Conservation (phyloP, 805 yeast species). For the Millerago galiae region DNA sequence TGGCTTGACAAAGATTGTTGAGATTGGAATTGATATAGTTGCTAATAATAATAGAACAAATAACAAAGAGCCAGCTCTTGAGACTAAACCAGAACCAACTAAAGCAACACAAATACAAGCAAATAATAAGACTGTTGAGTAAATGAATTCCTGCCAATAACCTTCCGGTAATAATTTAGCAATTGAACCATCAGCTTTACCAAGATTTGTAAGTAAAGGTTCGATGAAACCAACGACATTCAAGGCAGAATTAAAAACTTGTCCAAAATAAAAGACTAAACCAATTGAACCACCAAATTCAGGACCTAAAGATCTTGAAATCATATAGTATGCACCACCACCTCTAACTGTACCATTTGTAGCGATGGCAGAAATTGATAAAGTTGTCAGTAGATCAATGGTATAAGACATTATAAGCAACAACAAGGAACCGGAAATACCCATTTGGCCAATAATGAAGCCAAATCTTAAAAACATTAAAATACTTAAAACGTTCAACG, state of each 20-base stretch:
- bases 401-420: conserved; percentile 67
- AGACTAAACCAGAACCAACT: conserved; percentile 75
- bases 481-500: conserved; percentile 86
- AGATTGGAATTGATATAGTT: conserved; percentile 76
- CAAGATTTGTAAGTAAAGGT: conserved; percentile 79
- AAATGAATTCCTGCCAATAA: conserved; percentile 58
- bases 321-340: conserved; percentile 98
- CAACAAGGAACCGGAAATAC: conserved; percentile 69
- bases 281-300: conserved; percentile 99
- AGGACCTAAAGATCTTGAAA: conserved; percentile 90
- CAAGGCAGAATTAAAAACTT: conserved; percentile 83
- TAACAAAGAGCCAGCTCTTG: conserved; percentile 72
- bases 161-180: conserved; percentile 59
- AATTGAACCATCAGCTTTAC: conserved; percentile 50
- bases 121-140: conserved; percentile 65
- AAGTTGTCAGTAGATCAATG: conserved; percentile 77
- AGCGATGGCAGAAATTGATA: conserved; percentile 91
- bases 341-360: conserved; percentile 97
- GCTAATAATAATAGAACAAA: conserved; percentile 63
- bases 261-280: conserved; percentile 89
- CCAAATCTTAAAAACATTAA: conserved; percentile 95
- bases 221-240: conserved; percentile 95
- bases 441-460: conserved; percentile 91
- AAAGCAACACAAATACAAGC: conserved; percentile 71
- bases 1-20: conserved; percentile 60